Base-by-base conservation (phyloP, 192 early-diverging fungal species). In the Podila minutissima region DNA sequence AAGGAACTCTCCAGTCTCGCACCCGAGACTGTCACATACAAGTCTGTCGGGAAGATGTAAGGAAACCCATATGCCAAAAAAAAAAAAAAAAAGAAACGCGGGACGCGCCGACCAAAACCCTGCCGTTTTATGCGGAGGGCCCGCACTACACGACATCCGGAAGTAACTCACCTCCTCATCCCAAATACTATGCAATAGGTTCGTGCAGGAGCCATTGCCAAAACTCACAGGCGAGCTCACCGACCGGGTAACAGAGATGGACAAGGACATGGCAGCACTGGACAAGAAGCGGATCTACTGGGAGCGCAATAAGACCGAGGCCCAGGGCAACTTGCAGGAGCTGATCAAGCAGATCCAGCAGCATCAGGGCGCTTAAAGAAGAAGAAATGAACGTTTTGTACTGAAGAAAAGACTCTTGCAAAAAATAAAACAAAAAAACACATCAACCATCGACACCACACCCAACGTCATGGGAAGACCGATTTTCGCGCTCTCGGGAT, bases 21-120 rank as follows among this genome's bases (percentile, higher is more conserved):
- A 24, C 48, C 66, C 11, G 81, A 82, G 20, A 91, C 88, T 5
- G 78, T 82, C 29, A 89, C 92, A 19, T 94, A 94, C 83, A 88
- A 91, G 67, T 85, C 92, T 41, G 88, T 94, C 31, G 93, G 93
- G 3, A 93, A 93, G 67, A 92, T 92, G 93, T 92, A 85, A 69
- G 82, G 82, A 49, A 28, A 26, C 32, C 13, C 17, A 15, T 19
- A 20, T 22, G 26, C 5, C 24, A 32, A 37, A 10, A 37, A 11
- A 7, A 37, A 37, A 37, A 0, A 11, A 37, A 7, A 37, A 37
- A 37, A 0, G 35, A 37, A 37, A 37, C 35, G 9, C 10, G 35
- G 35, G 35, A 8, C 5, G 35, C 35, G 35, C 35, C 35, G 9
- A 37, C 35, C 35, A 37, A 37, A 37, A 4, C 1, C 35, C 6